A percentile compares a stretch with the other conserved stretches of the same genome.
Conservation (phyloP, 495 filamentous ascomycete species). For the Podospora pseudopauciseta region DNA sequence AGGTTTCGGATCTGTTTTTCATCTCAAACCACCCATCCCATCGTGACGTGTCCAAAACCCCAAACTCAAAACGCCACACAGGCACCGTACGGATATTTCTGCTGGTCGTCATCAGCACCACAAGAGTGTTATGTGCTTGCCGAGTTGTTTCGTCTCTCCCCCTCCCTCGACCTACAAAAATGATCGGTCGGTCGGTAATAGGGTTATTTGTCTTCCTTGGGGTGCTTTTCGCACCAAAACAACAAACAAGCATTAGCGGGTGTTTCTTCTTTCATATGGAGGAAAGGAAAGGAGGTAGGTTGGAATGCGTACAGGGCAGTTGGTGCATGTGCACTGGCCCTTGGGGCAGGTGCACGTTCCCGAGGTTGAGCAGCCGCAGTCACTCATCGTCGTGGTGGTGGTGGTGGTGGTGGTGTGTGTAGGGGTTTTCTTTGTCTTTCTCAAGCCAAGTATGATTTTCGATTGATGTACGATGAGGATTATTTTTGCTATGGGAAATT, state of each 20-base stretch:
- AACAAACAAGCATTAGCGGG: no score
- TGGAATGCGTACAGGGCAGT: constrained; percentile 20
- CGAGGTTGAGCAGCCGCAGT: constrained; percentile 16
- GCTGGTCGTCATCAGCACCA: neutral
- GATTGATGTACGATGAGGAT: no score
- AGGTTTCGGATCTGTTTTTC: no score
- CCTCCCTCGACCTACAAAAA: neutral
- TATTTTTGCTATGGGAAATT: no score
- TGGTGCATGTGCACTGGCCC: constrained; percentile 26
- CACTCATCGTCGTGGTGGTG: neutral
- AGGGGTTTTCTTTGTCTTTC: neutral
- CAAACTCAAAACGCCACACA: neutral
- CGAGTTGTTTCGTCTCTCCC: neutral
- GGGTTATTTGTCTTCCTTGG: neutral
- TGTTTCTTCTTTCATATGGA: no score
- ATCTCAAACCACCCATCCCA: no score
- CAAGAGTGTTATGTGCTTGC: neutral
- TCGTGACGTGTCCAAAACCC: neutral
- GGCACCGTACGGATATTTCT: neutral
- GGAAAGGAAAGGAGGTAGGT: neutral
- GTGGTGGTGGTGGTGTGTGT: neutral
- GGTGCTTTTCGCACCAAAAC: no score
- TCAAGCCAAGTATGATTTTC: neutral
- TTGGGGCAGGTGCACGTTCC: constrained; percentile 24
- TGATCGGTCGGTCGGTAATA: neutral